These are phyloP conservation scores for Clathrus columnatus DNA, from an alignment of 768 basidiomycete species.

Conservation along the genomic window DNA sequence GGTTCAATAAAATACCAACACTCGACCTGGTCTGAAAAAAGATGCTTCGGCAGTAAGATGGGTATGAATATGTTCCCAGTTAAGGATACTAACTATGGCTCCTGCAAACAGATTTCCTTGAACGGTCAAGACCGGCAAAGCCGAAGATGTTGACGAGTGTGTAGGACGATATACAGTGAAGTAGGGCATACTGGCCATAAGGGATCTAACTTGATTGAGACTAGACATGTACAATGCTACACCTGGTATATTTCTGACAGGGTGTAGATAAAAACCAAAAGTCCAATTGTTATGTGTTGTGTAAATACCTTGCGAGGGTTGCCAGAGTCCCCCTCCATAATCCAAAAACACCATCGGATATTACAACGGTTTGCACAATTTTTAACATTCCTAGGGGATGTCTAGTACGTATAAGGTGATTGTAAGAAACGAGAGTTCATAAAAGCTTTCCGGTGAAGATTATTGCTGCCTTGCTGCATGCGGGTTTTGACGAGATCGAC, in stretches of 20 bases:
- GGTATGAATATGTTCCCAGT: not conserved
- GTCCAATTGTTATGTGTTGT: slow-evolving; percentile 11
- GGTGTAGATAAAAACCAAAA: slow-evolving; percentile 1
- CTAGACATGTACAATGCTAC: slow-evolving; percentile 88
- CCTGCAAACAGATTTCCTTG: slow-evolving; percentile 84
- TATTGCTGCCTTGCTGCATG: slow-evolving; percentile 69
- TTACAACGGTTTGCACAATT: slow-evolving; percentile 49
- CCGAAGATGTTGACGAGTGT: slow-evolving; percentile 28
- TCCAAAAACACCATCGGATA: slow-evolving; percentile 54
- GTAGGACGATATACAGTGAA: slow-evolving; percentile 39
- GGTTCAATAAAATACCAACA: slow-evolving; percentile 82
- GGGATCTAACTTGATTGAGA: slow-evolving; percentile 69
- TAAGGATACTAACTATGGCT: slow-evolving; percentile 30
- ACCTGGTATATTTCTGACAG: slow-evolving; percentile 77
- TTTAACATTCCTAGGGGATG: slow-evolving; percentile 36
- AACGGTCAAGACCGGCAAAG: slow-evolving; percentile 60
- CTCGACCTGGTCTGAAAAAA: slow-evolving; percentile 48
- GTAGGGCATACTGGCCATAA: slow-evolving; percentile 64
- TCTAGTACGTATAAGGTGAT: slow-evolving; percentile 15
- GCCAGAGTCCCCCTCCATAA: slow-evolving; percentile 87
- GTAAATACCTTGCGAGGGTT: slow-evolving; percentile 59
- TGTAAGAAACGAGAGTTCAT: not conserved
- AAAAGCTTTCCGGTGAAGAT: slow-evolving; percentile 28
- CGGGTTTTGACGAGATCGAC: slow-evolving; percentile 93
- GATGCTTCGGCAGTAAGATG: too few species aligned